Evolutionary conservation across 2,329 filamentous ascomycete species (phyloP), one percentile per base, ranked within the genome.

Genomic region (Purpureocillium lavendulum): DNA sequence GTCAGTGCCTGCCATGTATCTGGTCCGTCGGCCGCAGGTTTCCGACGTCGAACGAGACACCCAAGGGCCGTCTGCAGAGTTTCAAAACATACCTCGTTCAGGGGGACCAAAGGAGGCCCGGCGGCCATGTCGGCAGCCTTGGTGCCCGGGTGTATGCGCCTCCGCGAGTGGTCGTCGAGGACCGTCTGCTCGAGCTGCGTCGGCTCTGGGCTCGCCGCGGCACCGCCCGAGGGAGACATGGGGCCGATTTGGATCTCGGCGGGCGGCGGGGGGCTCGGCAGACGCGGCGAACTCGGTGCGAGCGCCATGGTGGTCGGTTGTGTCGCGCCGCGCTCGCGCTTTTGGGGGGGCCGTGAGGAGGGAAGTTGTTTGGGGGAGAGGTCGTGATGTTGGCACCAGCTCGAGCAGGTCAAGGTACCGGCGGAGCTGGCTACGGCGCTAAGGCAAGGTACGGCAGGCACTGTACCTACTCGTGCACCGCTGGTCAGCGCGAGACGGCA

Each of bases 231-330:
- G 2, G 87, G 87, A 36, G 87, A 92, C 53, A 80, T 80, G 40
- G 84, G 82, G 7, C 80, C 84, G 46, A 94, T 82, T 66, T 97
- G 90, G 50, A 95, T 92, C 65, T 98, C 92, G 45, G 90, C 87
- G 42, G 94, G 82, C 28, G 92, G 92, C 42, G 92, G 92, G 44
- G 92, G 92, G 62, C 88, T 96, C 43, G 92, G 92, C 38, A 98
- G 80, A 58, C 92, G 84, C 47, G 92, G 90, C 35, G 89, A 96
- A 63, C 79, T 90, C 46, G 86, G 82, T 51, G 75, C 65, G 46
- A 78, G 61, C 48, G 75, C 69, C 74, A 79, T 77, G 48, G 49
- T 26, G 21, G 5, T 26, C 10, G 21, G 21, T 26, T 6, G 21
- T 26, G 21, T 10, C 6, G 21, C 21, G 10, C 21, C 6, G 21